phyloP scores from a whole-genome alignment of 306 rosid genomes.

The Mucuna pruriens region DNA sequence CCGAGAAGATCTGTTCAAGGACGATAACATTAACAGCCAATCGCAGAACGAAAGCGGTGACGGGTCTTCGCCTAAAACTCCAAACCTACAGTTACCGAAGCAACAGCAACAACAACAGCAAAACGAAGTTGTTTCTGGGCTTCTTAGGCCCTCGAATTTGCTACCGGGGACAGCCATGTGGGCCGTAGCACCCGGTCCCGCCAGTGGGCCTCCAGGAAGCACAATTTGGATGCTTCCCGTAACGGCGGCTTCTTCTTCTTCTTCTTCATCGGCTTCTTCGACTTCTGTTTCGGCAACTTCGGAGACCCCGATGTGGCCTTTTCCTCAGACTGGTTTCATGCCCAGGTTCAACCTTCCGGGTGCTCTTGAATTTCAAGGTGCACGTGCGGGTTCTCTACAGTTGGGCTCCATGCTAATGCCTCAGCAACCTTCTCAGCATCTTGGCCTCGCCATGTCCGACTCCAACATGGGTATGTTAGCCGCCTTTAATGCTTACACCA shows the following conservation, averaged over 20 bases:
- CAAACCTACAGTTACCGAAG: conserved; percentile 42
- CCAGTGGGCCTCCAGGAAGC: conserved; percentile 61
- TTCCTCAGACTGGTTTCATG: conserved; percentile 52
- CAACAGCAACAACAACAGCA: conserved; percentile 44
- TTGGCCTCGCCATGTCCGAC: conserved; percentile 73
- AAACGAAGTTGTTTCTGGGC: conserved; percentile 27
- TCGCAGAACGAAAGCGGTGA: conserved; percentile 45
- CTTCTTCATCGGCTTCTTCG: conserved; percentile 16
- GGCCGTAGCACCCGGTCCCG: conserved; percentile 71
- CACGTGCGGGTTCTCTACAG: conserved; percentile 60
- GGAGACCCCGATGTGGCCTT: conserved; percentile 87
- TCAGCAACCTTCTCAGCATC: conserved; percentile 73
- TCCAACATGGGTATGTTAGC: conserved; percentile 90
- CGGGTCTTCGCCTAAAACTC: conserved; percentile 44
- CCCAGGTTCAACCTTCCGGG: conserved; percentile 69
- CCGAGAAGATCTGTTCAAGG: conserved; percentile 91
- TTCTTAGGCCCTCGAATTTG: conserved; percentile 58
- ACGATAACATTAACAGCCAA: conserved; percentile 46
- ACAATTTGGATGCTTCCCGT: conserved; percentile 93
- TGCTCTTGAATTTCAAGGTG: conserved; percentile 65
- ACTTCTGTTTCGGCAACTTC: conserved; percentile 37
- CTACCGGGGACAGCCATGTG: conserved; percentile 79
- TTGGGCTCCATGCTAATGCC: conserved; percentile 82
- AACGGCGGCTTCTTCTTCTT: conserved; percentile 27
- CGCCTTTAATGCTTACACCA: conserved; percentile 78